phyloP scores from a whole-genome alignment of 1,284 basidiomycete genomes.

The Cutaneotrichosporon sp. region DNA sequence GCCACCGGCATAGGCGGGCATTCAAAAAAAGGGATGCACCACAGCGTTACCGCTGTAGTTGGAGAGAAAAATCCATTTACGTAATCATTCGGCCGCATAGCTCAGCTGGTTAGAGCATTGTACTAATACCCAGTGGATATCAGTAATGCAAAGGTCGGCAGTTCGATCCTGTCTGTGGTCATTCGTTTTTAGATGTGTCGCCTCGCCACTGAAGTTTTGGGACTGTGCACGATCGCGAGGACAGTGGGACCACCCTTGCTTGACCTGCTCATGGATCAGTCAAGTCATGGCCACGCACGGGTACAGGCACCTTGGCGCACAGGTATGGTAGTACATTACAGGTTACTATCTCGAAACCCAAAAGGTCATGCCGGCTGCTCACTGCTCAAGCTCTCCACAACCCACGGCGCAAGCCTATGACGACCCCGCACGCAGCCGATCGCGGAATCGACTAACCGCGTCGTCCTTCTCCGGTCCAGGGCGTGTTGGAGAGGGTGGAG shows the following conservation, averaged over 20 bases:
- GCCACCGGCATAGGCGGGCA: too few species aligned
- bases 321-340: neutral
- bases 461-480: neutral
- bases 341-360: too few species aligned
- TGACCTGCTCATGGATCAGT: too few species aligned
- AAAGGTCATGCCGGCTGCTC: too few species aligned
- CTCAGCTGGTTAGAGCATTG: constrained; percentile 3
- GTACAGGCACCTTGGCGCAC: neutral
- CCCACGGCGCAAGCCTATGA: neutral
- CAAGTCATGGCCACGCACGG: too few species aligned
- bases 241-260: too few species aligned
- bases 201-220: too few species aligned
- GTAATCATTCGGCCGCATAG: neutral
- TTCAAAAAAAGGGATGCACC: too few species aligned
- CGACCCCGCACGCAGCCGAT: neutral
- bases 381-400: too few species aligned
- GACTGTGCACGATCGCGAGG: too few species aligned
- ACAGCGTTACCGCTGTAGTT: too few species aligned
- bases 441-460: neutral
- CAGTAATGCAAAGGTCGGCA: constrained; percentile 1
- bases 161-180: constrained; percentile 3
- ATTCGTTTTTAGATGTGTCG: neutral
- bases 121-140: neutral
- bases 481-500: neutral
- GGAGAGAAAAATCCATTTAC: neutral